Base-by-base conservation (phyloP, 176 grass and related monocot species). In the Oryza australiensis region DNA sequence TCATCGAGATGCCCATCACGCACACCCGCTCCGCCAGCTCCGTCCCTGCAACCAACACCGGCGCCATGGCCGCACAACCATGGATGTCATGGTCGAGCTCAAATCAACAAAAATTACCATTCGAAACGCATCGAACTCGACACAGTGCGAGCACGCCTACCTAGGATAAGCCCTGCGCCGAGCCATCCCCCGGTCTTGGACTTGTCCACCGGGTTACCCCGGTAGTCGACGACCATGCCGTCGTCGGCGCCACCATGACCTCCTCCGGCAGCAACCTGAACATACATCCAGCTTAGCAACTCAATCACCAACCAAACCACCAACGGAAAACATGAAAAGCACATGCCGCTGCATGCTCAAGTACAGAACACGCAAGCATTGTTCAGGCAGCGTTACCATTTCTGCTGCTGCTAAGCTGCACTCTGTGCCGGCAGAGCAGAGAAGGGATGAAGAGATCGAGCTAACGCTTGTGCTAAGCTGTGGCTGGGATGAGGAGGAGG, bases 181-280 rank as follows among this genome's bases (percentile, higher is more conserved):
- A 97, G 80, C 94, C 94, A 97, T 26, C 94, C 89, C 24, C 94
- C 94, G 18, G 92, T 94, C 62, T 86, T 79, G 14, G 89, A 88
- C 70, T 92, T 94, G 83, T 97, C 92, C 45, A 65, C 87, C 28
- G 89, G 90, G 40, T 90, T 89, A 28, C 94, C 94, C 2, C 73
- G 89, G 78, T 87, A 97, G 76, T 97, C 94, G 26, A 97, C 80
- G 0, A 84, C 67, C 24, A 45, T 59, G n/a, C 42, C 35, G 3
- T 69, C 79, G 62, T 74, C 87, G 33, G 3, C 74, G 34, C 28
- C 66, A 23, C 81, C 76, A 74, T 84, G 72, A 11, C 26, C 74
- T 34, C 22, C 74, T 34, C 68, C 94, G 3, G 80, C 87, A 32
- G 83, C 86, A 76, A 97, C 94, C 94, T 94, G 46, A 3, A 40